These are phyloP conservation scores for Botrytis tulipae DNA, from an alignment of 2,329 filamentous ascomycete genomes.

Conservation along the genomic window DNA sequence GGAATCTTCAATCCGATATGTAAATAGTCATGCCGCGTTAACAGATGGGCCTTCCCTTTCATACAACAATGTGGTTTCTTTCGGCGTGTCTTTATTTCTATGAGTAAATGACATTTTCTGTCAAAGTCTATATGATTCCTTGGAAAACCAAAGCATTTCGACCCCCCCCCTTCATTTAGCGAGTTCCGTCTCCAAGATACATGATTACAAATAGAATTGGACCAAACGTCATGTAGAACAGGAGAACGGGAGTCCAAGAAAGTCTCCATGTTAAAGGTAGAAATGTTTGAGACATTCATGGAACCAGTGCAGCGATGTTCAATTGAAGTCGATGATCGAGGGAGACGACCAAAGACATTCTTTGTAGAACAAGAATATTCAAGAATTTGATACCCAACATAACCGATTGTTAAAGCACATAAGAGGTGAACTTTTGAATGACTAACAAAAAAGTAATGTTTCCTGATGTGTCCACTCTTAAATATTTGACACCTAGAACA, in stretches of 20 bases:
- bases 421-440: not conserved
- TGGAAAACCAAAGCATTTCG: not conserved
- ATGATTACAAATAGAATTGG: not conserved
- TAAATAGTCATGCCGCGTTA: not conserved
- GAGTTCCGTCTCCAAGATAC: not conserved
- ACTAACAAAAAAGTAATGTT: not conserved
- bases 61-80: not conserved
- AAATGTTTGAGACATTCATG: not conserved
- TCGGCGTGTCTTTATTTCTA: not conserved
- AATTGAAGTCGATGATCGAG: not conserved
- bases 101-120: accelerated
- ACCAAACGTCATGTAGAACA: not conserved
- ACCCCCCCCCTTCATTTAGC: not conserved
- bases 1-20: not conserved
- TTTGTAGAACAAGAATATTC: not conserved
- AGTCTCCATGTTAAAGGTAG: not conserved
- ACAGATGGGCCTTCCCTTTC: not conserved
- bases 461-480: not conserved
- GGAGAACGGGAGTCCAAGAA: not conserved
- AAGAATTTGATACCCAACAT: not conserved
- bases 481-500: not conserved
- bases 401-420: not conserved
- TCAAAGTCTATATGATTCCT: not conserved
- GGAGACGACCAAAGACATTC: not conserved
- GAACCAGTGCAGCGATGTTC: not conserved